Evolutionary conservation across 192 early-diverging fungal genomes (phyloP).

Genomic region (Backusella mclennaniae): DNA sequence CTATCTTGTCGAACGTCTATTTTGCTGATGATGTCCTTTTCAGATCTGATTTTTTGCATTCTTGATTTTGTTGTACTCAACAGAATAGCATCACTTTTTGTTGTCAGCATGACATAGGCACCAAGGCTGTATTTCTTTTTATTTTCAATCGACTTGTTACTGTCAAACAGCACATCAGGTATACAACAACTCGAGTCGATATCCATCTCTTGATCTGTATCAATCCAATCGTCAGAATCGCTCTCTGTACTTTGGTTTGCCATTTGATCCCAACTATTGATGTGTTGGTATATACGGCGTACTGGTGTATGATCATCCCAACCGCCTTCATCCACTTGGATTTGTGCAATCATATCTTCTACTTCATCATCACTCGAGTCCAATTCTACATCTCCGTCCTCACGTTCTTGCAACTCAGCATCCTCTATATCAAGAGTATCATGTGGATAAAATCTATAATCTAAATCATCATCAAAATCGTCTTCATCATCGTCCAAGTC

Average conservation of each 20-base stretch:
- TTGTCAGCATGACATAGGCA: slow-evolving; percentile 26
- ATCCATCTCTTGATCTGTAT: neutral
- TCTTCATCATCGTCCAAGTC: slow-evolving; percentile 24
- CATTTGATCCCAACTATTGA: neutral
- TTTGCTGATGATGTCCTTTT: slow-evolving; percentile 15
- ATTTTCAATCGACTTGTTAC: neutral
- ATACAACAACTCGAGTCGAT: neutral
- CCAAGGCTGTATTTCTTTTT: neutral
- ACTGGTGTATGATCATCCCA: slow-evolving; percentile 10
- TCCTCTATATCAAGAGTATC: slow-evolving; percentile 1
- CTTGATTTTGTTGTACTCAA: slow-evolving; percentile 11
- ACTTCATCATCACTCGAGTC: slow-evolving; percentile 27
- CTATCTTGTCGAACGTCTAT: slow-evolving; percentile 26
- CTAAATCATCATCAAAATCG: slow-evolving; percentile 16
- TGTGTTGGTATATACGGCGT: neutral
- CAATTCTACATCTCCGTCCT: slow-evolving; percentile 22
- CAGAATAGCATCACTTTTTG: slow-evolving; percentile 16
- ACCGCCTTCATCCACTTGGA: neutral
- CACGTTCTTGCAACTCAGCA: slow-evolving; percentile 25
- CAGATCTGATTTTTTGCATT: slow-evolving; percentile 15
- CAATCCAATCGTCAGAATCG: neutral
- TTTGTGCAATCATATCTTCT: slow-evolving; percentile 2
- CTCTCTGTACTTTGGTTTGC: slow-evolving; percentile 3
- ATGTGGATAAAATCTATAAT: neutral
- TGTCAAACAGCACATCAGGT: neutral